Evolutionary conservation across 2,329 filamentous ascomycete genomes (phyloP).

Genomic region (Aspergillus japonicus): DNA sequence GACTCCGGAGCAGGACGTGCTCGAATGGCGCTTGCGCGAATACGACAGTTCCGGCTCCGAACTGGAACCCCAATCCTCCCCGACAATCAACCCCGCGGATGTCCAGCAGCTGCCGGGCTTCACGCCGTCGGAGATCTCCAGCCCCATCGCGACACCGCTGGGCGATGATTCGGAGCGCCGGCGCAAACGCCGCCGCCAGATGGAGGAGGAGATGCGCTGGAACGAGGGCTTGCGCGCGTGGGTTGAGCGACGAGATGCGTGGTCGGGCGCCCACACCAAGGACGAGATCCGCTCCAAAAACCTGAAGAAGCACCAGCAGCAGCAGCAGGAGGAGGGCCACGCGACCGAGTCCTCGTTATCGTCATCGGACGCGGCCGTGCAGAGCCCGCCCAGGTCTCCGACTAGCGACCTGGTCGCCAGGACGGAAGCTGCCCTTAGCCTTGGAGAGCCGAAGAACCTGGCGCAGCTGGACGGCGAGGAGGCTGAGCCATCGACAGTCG

Average conservation of each 20-base stretch:
- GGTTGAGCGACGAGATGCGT: constrained; percentile 72
- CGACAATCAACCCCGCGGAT: background rate
- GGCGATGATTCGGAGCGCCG: constrained; percentile 52
- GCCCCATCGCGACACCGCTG: constrained; percentile 32
- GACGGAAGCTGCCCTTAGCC: constrained; percentile 23
- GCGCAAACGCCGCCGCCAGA: constrained; percentile 56
- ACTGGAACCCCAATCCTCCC: constrained; percentile 29
- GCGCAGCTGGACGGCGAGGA: background rate
- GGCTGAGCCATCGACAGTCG: constrained; percentile 22
- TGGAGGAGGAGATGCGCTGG: constrained; percentile 68
- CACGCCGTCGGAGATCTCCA: constrained; percentile 10
- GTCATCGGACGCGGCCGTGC: background rate
- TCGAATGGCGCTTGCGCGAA: constrained; percentile 39
- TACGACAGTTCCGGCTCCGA: constrained; percentile 40
- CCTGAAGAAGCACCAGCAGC: constrained; percentile 8
- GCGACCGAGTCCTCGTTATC: background rate
- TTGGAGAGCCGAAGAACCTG: constrained; percentile 13
- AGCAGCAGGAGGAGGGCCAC: background rate
- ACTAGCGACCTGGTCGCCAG: constrained; percentile 18
- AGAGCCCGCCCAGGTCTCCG: constrained; percentile 1
- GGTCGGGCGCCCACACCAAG: constrained; percentile 67
- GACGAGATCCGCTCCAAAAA: constrained; percentile 26
- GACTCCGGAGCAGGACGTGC: constrained; percentile 27
- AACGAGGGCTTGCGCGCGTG: constrained; percentile 83
- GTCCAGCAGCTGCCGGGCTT: background rate